Evolutionary conservation across 768 basidiomycete species (phyloP).

Genomic region (Termitomyces bulborhizus): DNA sequence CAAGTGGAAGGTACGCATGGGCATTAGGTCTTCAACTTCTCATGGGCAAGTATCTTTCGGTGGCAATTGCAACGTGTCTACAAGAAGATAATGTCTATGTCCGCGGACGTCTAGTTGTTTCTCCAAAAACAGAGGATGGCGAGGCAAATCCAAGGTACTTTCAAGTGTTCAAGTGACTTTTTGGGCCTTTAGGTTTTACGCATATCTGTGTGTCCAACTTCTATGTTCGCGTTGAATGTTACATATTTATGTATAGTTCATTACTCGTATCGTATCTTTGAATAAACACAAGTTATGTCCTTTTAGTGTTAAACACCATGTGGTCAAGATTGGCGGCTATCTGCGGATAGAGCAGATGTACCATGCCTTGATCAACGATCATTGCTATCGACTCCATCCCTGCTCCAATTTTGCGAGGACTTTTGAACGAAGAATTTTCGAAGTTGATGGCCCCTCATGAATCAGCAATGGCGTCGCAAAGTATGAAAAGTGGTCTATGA

Average conservation of each 20-base stretch:
- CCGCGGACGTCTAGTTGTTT: not conserved
- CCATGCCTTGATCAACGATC: not conserved
- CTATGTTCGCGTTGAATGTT: not conserved
- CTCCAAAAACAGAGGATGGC: not conserved
- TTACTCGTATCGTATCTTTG: not conserved
- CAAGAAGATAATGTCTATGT: not conserved
- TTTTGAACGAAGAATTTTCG: not conserved
- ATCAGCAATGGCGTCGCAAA: not conserved
- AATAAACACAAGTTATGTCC: not conserved
- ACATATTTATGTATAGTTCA: too few relatives aligned
- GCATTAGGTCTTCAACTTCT: not conserved
- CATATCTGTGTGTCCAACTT: not conserved
- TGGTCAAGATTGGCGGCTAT: not conserved
- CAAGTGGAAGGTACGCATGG: not conserved
- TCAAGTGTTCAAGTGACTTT: not conserved
- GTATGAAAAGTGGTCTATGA: not conserved
- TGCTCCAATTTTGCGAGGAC: not conserved
- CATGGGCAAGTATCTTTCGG: not conserved
- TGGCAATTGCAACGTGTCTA: not conserved
- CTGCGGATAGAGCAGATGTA: not conserved
- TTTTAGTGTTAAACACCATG: not conserved
- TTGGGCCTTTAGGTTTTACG: too few relatives aligned
- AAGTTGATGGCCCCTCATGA: not conserved
- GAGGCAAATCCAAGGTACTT: not conserved
- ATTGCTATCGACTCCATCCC: not conserved